Conservation (phyloP, 106 monocot species). For the Allium fistulosum region DNA sequence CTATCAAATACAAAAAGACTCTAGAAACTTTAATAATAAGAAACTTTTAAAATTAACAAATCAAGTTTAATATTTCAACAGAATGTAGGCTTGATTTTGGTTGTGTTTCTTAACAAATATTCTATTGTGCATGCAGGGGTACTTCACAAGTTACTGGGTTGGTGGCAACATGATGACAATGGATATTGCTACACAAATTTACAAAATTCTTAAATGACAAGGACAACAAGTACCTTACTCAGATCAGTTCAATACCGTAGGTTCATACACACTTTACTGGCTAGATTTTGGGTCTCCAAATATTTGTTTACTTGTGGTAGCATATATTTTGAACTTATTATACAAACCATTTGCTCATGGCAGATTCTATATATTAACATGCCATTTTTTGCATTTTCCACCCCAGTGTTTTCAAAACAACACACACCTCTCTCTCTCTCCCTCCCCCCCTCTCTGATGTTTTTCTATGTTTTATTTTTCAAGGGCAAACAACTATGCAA, state of each 20-base stretch:
- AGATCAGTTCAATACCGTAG: conserved; percentile 63
- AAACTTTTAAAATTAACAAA: too few relatives aligned
- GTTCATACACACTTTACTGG: not conserved
- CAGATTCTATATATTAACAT: too few relatives aligned
- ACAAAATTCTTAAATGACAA: conserved; percentile 69
- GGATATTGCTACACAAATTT: conserved; percentile 79
- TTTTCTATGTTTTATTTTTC: too few relatives aligned
- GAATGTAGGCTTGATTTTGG: not conserved
- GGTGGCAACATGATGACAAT: conserved; percentile 72
- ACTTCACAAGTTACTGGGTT: conserved; percentile 78
- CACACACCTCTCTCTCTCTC: too few relatives aligned
- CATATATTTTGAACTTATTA: not conserved
- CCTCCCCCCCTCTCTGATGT: too few relatives aligned
- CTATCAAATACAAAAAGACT: too few relatives aligned
- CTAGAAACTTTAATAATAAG: too few relatives aligned
- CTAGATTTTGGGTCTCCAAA: not conserved
- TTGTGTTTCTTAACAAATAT: not conserved
- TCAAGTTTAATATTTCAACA: too few relatives aligned
- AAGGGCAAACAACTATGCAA: too few relatives aligned
- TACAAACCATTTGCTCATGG: too few relatives aligned
- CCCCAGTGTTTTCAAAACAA: too few relatives aligned
- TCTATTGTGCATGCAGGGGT: conserved; percentile 40
- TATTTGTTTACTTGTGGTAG: not conserved
- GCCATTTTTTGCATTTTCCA: too few relatives aligned
- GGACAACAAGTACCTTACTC: conserved; percentile 58